Evolutionary conservation across 139 green algal species (phyloP), one percentile per base, ranked within the genome.

Genomic region (Tetratostichococcus sp.): DNA sequence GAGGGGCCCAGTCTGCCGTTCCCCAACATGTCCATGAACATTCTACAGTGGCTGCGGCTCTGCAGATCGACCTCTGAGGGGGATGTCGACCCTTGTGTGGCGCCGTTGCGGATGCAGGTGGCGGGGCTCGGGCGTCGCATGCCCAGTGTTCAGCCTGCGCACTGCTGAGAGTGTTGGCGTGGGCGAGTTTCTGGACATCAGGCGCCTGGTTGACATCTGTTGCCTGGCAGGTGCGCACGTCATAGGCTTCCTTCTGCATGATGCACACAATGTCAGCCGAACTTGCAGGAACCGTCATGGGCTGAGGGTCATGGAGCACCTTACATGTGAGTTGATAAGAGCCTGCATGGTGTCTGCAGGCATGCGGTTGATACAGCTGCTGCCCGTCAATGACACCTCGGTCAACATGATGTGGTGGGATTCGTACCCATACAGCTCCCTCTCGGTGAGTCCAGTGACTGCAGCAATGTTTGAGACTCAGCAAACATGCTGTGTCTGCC

Each of bases 331-430:
- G 11, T 26, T 62, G 50, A n/a, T n/a, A n/a, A n/a, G n/a, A n/a
- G n/a, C n/a, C n/a, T n/a, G n/a, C n/a, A n/a, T n/a, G n/a, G n/a
- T n/a, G n/a, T n/a, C n/a, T 77, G 76, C 69, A 80, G 91, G 89
- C 4, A 68, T 96, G 62, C 79, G 77, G 22, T 35, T 97, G 30
- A 84, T 96, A 25, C 95, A 98, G 86, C 74, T 99, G 62, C 90
- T 99, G 59, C 95, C 95, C 0, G 86, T 99, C 11, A 97, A 96
- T 82, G 95, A 98, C 87, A 99, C 95, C 5, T 86, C 76, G 28
- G 95, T 99, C 72, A 85, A 96, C 81, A 74, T 77, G 73, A 95
- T 81, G 67, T 98, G 90, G 90, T 93, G 90, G 84, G 95, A 99
- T 86, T 94, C 85, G 17, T 99, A 99, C 79, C 95, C 95, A 5